Evolutionary conservation across 2,329 filamentous ascomycete species (phyloP), one percentile per base, ranked within the genome.

Genomic region (Diaporthe humulicola): DNA sequence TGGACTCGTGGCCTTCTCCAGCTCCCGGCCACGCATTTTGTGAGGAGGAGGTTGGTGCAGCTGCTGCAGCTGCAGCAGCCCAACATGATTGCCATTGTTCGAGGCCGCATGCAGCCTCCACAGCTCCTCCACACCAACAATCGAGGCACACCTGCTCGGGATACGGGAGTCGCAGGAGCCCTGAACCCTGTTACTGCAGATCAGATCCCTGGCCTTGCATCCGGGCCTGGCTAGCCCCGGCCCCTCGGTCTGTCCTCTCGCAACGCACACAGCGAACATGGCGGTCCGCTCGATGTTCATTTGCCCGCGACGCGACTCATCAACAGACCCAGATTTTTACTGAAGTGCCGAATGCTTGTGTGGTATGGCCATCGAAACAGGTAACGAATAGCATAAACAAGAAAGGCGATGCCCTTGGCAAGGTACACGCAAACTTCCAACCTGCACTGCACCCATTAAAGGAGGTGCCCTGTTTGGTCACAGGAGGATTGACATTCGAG

Each of bases 81-180:
- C 42, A 50, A n/a, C 70, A 61, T 54, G 45, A 52, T 52, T 67
- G 56, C 17, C 64, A 52, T 52, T 67, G 56, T n/a, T 60, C 42
- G 56, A 52, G 56, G 42, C 54, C 14, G 54, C 56, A 71, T 71
- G 70, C 57, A 71, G 52, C 70, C 70, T 71, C 70, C 69, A 48
- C 69, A 66, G n/a, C 61, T 38, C 42, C 64, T 67, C 45, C 64
- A 40, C 64, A 69, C 48, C 45, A 71, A 30, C 60, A 72, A 48
- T 72, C 45, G 70, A 72, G 57, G 48, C 70, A 54, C 57, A 61
- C 70, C 70, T 61, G 70, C 57, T 64, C 70, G 57, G 70, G 58
- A 72, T 72, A 72, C 70, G 70, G 70, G 64, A 54, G 64, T 69
- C 33, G 48, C n/a, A 54, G 64, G 33, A 69, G 64, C 64, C 64